Percentiles rank a stretch among this genome's conserved stretches.
Evolutionary conservation across 305 asterid genomes (phyloP).

Genomic region (Fraxinus ornus): DNA sequence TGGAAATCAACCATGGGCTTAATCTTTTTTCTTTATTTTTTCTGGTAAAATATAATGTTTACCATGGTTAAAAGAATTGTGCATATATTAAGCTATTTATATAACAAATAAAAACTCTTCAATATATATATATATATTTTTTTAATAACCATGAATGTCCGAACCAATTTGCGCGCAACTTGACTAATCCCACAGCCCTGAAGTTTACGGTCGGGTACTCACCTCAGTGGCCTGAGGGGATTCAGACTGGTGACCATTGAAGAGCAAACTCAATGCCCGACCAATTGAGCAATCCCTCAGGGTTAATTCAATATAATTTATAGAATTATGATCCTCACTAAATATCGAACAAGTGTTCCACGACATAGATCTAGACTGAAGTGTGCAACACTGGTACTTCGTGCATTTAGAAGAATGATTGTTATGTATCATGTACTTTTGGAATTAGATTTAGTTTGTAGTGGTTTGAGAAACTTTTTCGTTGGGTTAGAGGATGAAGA

Average conservation of each 20-base stretch:
- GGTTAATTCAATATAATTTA: not conserved
- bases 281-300: too few relatives aligned
- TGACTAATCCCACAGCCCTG: too few relatives aligned
- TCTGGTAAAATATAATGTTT: not conserved
- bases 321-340: not conserved
- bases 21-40: not conserved
- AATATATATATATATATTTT: too few relatives aligned
- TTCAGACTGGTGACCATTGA: too few relatives aligned
- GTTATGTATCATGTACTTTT: constrained; percentile 4
- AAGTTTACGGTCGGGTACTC: too few relatives aligned
- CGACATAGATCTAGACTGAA: not conserved
- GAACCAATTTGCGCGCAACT: too few relatives aligned
- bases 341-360: not conserved
- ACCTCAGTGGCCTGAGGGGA: too few relatives aligned
- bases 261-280: too few relatives aligned
- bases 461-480: not conserved
- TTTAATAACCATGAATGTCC: too few relatives aligned
- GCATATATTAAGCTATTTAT: not conserved
- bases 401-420: not conserved
- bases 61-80: not conserved
- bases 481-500: not conserved
- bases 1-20: not conserved
- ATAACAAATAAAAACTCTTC: not conserved
- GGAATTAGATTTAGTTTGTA: constrained; percentile 1
- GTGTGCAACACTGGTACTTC: constrained; percentile 1